phyloP scores from a whole-genome alignment of 495 filamentous ascomycete genomes.

The Immersiella caudata region DNA sequence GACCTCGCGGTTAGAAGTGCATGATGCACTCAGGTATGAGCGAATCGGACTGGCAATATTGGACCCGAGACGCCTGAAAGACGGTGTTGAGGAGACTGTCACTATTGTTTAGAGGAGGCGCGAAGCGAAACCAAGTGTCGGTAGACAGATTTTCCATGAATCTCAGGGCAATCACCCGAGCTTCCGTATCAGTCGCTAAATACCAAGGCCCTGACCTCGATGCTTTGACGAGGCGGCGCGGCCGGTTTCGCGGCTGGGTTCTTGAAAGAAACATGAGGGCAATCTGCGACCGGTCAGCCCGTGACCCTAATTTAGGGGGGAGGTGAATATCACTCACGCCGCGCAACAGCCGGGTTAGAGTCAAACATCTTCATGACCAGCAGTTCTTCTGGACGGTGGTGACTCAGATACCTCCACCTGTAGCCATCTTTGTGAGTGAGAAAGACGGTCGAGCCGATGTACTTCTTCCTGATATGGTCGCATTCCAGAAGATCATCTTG shows the following conservation, averaged over 20 bases:
- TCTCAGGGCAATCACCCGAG: too few relatives aligned
- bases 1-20: background rate
- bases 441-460: background rate
- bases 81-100: background rate
- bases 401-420: background rate
- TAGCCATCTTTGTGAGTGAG: background rate
- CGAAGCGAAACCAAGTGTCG: too few relatives aligned
- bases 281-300: background rate
- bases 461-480: background rate
- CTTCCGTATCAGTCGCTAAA: background rate
- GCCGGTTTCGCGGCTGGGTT: background rate
- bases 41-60: background rate
- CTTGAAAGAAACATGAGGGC: background rate
- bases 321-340: background rate
- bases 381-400: background rate
- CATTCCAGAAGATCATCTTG: background rate
- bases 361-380: background rate
- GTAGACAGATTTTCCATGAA: too few relatives aligned
- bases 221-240: background rate
- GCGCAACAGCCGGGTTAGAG: background rate
- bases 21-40: background rate
- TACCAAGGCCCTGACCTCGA: background rate
- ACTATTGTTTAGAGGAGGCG: background rate
- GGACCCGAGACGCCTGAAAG: background rate
- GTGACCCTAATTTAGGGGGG: background rate